Base-by-base conservation (phyloP, 768 basidiomycete genomes). In the Hygrocybe punicea region DNA sequence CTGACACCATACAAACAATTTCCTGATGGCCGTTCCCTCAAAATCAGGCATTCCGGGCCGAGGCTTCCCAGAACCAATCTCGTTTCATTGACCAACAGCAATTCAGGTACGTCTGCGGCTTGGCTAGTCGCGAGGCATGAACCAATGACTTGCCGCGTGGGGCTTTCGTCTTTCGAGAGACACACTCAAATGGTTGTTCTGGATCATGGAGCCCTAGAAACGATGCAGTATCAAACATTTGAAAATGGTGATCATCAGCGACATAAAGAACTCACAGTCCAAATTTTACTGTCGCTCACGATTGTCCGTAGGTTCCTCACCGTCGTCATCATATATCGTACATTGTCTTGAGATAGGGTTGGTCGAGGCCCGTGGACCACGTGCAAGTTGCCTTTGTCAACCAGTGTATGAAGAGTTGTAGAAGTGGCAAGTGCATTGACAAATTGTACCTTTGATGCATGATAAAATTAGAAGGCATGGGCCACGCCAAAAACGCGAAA, bases 251-350 rank as follows among this genome's bases (percentile, higher is more conserved):
- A 8, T 29, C 29, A 29, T 29, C 4, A 45, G n/a, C 8, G 24
- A 9, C 40, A 16, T 42, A 42, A 42, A 50, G n/a, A 1, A 53
- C 52, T 14, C 21, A 53, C 52, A 34, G 72, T 80, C 84, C 85
- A 86, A 10, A 80, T 64, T 37, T 83, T 72, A 16, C 76, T 74
- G 56, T 77, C 78, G 17, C 76, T 78, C 11, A 83, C 71, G 42
- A 86, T 70, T 53, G 73, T 79, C 44, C 67, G 70, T 45, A 87
- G 67, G 19, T 62, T 71, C 2, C 68, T 71, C 21, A 77, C 74
- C 3, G 62, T 58, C 29, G 63, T 62, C 70, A 82, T 78, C 67
- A 86, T 69, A 36, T 70, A 53, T 9, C 65, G 67, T 19, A 76
- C 75, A 33, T 73, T 74, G 10, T 73, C 70, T 34, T 65, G 68